Conservation (phyloP, 305 asterid species). For the Fraxinus ornus region DNA sequence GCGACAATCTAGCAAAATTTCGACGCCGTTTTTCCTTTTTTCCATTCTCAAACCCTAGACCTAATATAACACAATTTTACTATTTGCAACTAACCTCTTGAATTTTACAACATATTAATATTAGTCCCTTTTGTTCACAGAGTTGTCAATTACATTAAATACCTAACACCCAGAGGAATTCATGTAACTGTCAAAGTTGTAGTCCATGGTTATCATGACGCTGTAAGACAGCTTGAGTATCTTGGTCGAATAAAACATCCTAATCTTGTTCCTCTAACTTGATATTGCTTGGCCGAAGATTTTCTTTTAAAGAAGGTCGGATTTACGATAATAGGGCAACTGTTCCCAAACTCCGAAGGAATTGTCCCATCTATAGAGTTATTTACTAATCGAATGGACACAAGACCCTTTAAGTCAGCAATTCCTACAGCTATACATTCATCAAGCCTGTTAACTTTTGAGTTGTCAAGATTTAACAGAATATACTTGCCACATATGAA, state of each 20-base stretch:
- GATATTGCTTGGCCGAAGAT: conserved; percentile 90
- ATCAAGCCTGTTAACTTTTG: conserved; percentile 42
- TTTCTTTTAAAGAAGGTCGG: background rate
- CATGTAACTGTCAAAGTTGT: conserved; percentile 85
- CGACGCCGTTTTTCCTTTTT: too few relatives aligned
- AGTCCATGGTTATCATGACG: background rate
- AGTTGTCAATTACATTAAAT: too few relatives aligned
- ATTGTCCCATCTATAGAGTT: conserved; percentile 68
- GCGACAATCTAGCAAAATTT: too few relatives aligned
- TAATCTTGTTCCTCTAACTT: conserved; percentile 77
- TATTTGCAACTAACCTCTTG: too few relatives aligned
- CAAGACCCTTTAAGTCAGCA: conserved; percentile 50
- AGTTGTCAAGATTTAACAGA: background rate
- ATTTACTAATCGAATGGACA: conserved; percentile 56
- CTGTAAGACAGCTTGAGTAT: too few relatives aligned
- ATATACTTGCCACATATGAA: background rate
- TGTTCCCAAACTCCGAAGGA: conserved; percentile 55
- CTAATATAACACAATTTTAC: too few relatives aligned
- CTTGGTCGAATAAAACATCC: conserved; percentile 33
- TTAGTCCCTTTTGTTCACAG: too few relatives aligned
- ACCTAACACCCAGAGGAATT: conserved; percentile 38
- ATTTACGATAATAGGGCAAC: too few relatives aligned
- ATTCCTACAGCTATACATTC: conserved; percentile 66
- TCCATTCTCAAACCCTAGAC: too few relatives aligned
- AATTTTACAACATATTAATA: too few relatives aligned